Base-by-base conservation (phyloP, 2,329 filamentous ascomycete species). In the Zymoseptoria tritici region DNA sequence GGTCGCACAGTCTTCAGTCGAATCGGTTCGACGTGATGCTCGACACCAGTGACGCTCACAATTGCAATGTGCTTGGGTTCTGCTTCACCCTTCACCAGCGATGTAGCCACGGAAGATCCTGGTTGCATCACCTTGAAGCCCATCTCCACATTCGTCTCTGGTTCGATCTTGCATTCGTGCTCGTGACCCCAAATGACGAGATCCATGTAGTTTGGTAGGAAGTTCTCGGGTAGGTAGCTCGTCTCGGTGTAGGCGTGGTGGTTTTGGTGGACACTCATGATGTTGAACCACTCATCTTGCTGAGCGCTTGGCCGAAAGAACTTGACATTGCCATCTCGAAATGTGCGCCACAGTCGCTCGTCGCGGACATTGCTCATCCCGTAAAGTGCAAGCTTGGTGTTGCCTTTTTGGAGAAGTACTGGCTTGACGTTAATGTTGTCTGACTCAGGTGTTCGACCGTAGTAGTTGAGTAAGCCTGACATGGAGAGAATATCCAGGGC, bases 111-210 rank as follows among this genome's bases (percentile, higher is more conserved):
- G 0, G 94, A 97, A 0, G 94, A 99, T 0, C 94, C 94, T 0
- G 94, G 94, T 70, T 99, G 94, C 85, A 99, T 97, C 64, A 99
- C 93, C 67, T 94, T 86, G 67, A 99, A 99, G 0, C 88, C 88
- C 54, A 88, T 96, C 70, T 96, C 91, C 0, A 89, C 84, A 68
- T 97, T 99, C 53, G 85, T 80, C 1, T 80, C 78, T 0, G 94
- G 94, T 52, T 96, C 86, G 64, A 99, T 96, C 7, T 93, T 74
- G 71, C 94, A 99, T 73, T 99, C 93, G 71, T 99, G 94, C 74
- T 99, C 94, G 70, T 99, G 94, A 2, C 94, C 94, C 94, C 94
- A 99, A 55, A 99, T 83, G 0, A 99, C 85, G 4, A 99, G 80
- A 70, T 99, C 89, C 64, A 99, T 79, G 77, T 95, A 97, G 19